Evolutionary conservation across 257 asterid genomes (phyloP).

Genomic region (Scutellaria minor): DNA sequence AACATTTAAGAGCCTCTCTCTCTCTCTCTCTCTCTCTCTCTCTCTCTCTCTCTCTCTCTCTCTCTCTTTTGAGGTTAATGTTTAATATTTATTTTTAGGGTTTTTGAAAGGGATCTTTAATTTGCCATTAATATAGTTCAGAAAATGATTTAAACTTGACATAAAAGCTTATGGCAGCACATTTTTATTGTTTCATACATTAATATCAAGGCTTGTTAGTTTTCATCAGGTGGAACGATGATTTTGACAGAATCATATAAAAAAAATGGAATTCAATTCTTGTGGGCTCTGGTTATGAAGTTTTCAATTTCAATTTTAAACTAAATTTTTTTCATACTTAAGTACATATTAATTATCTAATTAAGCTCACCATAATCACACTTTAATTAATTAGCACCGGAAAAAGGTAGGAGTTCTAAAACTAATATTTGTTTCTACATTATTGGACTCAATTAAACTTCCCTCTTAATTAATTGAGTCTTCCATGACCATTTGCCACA

Average conservation of each 20-base stretch:
- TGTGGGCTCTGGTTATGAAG: background rate
- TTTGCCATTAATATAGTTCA: background rate
- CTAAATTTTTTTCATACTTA: background rate
- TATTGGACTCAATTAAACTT: too few species aligned
- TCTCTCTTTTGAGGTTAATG: too few species aligned
- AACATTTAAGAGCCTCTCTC: background rate
- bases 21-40: too few species aligned
- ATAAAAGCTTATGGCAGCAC: conserved; percentile 30
- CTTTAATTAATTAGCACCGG: too few species aligned
- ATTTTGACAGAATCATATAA: conserved; percentile 8
- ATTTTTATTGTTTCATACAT: conserved; percentile 11
- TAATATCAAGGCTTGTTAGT: conserved; percentile 30
- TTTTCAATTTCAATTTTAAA: background rate
- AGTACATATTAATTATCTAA: background rate
- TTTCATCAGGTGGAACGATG: conserved; percentile 34
- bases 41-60: too few species aligned
- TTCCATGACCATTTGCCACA: too few species aligned
- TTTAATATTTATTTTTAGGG: conserved; percentile 37
- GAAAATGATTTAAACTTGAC: conserved; percentile 14
- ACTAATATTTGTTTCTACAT: background rate
- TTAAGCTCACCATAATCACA: background rate
- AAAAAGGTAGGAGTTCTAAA: background rate
- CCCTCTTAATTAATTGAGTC: too few species aligned
- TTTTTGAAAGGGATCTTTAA: conserved; percentile 29
- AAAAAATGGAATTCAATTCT: background rate